Evolutionary conservation across 495 filamentous ascomycete species (phyloP).

Genomic region (Pseudevernia furfuracea): DNA sequence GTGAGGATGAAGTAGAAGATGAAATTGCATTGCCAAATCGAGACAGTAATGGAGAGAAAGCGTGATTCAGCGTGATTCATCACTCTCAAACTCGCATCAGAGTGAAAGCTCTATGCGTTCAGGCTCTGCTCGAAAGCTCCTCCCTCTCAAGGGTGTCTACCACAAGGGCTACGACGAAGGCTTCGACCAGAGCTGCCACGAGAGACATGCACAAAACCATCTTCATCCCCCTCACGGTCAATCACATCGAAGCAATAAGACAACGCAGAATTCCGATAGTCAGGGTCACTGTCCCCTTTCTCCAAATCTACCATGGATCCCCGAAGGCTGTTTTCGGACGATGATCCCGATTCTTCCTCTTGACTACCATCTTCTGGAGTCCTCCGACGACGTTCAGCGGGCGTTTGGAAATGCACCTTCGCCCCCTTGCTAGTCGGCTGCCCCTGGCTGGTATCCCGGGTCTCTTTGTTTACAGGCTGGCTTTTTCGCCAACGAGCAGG

Average conservation of each 20-base stretch:
- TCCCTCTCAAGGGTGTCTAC: not conserved
- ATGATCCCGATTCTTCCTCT: not conserved
- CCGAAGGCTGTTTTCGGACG: not conserved
- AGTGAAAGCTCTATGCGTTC: not conserved
- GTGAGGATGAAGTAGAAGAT: conserved; percentile 47
- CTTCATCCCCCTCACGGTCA: not conserved
- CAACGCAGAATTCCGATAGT: not conserved
- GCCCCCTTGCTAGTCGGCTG: not conserved
- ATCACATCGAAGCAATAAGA: not conserved
- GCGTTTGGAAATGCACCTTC: not conserved
- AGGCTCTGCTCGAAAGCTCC: not conserved
- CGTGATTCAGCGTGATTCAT: not conserved
- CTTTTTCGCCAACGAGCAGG: not conserved
- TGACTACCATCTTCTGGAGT: not conserved
- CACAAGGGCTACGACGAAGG: not conserved
- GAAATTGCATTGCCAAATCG: conserved; percentile 10
- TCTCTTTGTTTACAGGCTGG: not conserved
- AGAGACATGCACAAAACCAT: not conserved
- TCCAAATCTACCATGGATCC: not conserved
- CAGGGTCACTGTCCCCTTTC: not conserved
- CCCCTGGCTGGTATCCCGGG: not conserved
- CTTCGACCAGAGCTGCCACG: no score
- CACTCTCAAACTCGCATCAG: not conserved
- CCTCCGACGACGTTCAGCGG: not conserved
- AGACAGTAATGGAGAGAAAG: not conserved